These are phyloP conservation scores for Aspergillus sp. DNA, from an alignment of 2,329 filamentous ascomycete genomes.

Conservation along the genomic window DNA sequence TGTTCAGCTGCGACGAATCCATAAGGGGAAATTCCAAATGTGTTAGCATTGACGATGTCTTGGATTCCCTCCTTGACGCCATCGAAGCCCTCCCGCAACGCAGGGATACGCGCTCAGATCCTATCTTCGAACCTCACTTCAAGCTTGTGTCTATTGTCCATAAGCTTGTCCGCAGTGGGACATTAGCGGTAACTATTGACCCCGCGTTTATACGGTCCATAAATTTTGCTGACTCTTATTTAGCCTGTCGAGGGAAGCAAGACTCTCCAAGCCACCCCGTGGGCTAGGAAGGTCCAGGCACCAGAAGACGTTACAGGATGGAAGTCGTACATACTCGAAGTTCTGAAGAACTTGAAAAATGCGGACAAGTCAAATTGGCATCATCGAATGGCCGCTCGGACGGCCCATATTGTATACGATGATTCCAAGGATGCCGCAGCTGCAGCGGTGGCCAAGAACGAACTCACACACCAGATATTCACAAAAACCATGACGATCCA, in stretches of 20 bases:
- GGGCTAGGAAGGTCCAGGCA: slow-evolving; percentile 43
- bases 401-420: slow-evolving; percentile 54
- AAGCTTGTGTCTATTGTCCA: slow-evolving; percentile 75
- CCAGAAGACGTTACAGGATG: slow-evolving; percentile 45
- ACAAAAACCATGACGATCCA: slow-evolving; percentile 93
- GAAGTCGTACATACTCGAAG: slow-evolving; percentile 52
- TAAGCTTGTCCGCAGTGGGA: slow-evolving; percentile 58
- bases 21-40: slow-evolving; percentile 27
- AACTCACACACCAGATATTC: slow-evolving; percentile 75
- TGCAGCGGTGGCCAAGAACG: slow-evolving; percentile 58
- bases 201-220: too few relatives aligned
- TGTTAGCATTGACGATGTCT: slow-evolving; percentile 38
- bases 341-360: slow-evolving; percentile 48
- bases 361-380: slow-evolving; percentile 95
- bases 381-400: slow-evolving; percentile 74
- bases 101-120: slow-evolving; percentile 55
- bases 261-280: slow-evolving; percentile 45
- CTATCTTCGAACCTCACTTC: slow-evolving; percentile 83
- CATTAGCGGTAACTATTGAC: slow-evolving; percentile 38
- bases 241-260: slow-evolving; percentile 40
- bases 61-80: slow-evolving; percentile 50
- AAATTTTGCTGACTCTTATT: slow-evolving; percentile 18
- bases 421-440: slow-evolving; percentile 43
- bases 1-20: slow-evolving; percentile 44
- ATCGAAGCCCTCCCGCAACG: slow-evolving; percentile 54